These are phyloP conservation scores for Claviceps sp. DNA, from an alignment of 2,329 filamentous ascomycete genomes.

Conservation along the genomic window DNA sequence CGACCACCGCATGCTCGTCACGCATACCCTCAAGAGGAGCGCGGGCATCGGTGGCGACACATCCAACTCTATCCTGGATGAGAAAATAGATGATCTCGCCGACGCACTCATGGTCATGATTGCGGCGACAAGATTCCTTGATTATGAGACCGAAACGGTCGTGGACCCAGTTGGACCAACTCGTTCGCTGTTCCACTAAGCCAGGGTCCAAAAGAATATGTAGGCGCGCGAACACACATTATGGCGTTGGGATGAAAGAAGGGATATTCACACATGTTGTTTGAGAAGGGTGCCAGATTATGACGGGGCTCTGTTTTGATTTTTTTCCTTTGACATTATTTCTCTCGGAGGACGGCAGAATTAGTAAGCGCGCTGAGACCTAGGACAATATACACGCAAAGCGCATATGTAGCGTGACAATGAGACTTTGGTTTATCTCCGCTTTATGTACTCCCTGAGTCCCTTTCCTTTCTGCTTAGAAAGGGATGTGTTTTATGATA, in stretches of 20 bases:
- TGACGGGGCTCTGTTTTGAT: neutral
- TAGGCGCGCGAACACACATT: neutral
- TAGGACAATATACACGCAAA: too few species aligned
- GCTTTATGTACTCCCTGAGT: too few species aligned
- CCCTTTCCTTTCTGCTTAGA: too few species aligned
- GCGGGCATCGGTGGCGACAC: conserved; percentile 54
- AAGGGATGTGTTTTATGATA: too few species aligned
- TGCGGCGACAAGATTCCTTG: conserved; percentile 68
- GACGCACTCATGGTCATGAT: conserved; percentile 79
- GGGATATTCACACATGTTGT: neutral
- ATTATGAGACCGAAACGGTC: conserved; percentile 35
- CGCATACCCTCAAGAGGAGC: conserved; percentile 81
- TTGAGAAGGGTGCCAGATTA: neutral
- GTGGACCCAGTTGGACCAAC: conserved; percentile 20
- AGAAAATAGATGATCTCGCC: conserved; percentile 61
- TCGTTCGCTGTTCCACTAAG: conserved; percentile 27
- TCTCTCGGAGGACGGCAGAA: neutral
- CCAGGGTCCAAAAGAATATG: neutral
- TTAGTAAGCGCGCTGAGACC: too few species aligned
- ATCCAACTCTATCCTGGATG: conserved; percentile 31
- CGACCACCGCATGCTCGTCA: conserved; percentile 71
- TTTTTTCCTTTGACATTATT: neutral
- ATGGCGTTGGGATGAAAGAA: conserved; percentile 13
- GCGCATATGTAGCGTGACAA: too few species aligned
- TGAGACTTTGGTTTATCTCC: too few species aligned